Base-by-base conservation (phyloP, 108 stramenopile genomes). In the Skeletonema marinoi region DNA sequence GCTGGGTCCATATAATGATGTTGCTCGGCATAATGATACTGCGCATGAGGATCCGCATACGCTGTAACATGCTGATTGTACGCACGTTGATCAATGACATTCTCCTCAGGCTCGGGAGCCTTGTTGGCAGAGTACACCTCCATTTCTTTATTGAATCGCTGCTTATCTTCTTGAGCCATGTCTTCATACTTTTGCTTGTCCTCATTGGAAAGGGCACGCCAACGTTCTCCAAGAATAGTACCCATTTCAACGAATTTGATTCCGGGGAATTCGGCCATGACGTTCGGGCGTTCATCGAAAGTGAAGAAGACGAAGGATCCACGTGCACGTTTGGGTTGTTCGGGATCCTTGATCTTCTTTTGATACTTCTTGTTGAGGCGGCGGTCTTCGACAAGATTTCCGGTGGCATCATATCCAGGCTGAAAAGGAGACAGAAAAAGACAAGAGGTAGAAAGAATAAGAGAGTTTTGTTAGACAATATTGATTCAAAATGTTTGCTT, bases 181-280 rank as follows among this genome's bases (percentile, higher is more conserved):
- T 92, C 93, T 73, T 97, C 93, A 70, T 89, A 98, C 16, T 88
- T 85, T 62, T 85, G 89, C 77, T 92, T 96, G 46, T 93, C 90
- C 48, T 91, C 92, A 14, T 89, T 86, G 10, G 92, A 82, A 74
- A 98, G 81, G 21, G 86, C 87, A 19, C 95, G 68, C 97, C 97
- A 98, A 56, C 93, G 88, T 69, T 95, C 96, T 9, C 98, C 98
- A 32, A 97, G 74, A 59, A 97, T 80, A 68, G 91, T 94, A 36
- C 92, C 92, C 64, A 98, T 83, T 39, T 98, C 98, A 4, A 95
- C 92, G 82, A 96, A 90, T 84, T 95, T 96, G 74, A 97, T 87
- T 12, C 90, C 93, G 14, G 96, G 96, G 48, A 87, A 84, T 58
- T 95, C 96, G 38, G 70, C 77, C 68, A 90, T 87, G 13, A 95